Evolutionary conservation across 805 yeast species (phyloP), one percentile per base, ranked within the genome.

Genomic region (Metschnikowia koreensis): DNA sequence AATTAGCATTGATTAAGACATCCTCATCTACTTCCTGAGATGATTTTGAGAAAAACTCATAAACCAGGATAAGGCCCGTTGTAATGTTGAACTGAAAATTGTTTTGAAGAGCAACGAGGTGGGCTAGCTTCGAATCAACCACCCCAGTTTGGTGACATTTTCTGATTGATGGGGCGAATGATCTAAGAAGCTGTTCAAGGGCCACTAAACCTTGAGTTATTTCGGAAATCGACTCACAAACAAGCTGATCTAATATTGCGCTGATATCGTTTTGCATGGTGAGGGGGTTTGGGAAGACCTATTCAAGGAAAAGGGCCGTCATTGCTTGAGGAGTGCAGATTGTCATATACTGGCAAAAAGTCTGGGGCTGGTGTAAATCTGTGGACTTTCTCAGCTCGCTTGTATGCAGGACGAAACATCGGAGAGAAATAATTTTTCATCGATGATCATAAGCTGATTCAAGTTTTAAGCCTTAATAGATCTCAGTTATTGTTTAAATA

Each of bases 51-150:
- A 55, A 42, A 2, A 36, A 43, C 36, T 44, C 47, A 52, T 60
- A 60, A 7, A 69, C 58, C 33, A 65, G 55, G 13, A 64, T 46
- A 27, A 78, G 58, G 33, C 76, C 62, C 13, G 68, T 62, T 2
- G 75, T 74, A 4, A 85, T 50, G 58, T 86, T 86, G 60, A 66
- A 76, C 44, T 76, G 76, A 62, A 82, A 79, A 29, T 67, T 67
- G 59, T 82, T 81, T 61, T 86, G 92, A 11, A 78, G 64, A 7
- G 51, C 47, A 3, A 75, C 54, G 60, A 82, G 81, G 43, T 71
- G 29, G 17, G 59, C 38, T 10, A 59, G 57, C 37, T 38, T 45
- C 5, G 54, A 1, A 26, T 55, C 59, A 26, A 39, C 31, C 13
- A 41, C 17, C 10, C 53, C 56, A 1, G 58, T 28, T 9, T 38